Percentiles rank a stretch among this genome's conserved stretches.
Evolutionary conservation across 768 basidiomycete species (phyloP).

Genomic region (Favolaschia claudopus): DNA sequence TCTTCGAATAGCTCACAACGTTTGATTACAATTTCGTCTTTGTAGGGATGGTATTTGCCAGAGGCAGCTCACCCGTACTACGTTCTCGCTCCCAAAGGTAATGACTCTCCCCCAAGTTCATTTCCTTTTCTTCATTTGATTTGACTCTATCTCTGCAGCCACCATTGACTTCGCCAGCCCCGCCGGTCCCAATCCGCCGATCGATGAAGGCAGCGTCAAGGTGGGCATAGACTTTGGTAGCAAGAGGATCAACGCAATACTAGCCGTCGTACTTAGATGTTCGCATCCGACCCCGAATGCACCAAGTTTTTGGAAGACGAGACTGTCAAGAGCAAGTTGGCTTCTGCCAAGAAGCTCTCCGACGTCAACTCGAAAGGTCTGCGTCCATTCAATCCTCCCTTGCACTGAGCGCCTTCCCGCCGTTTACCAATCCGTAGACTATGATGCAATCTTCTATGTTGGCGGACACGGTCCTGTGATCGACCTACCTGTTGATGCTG

Average conservation of each 20-base stretch:
- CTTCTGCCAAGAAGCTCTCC: conserved; percentile 63
- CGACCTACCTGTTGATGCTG: conserved; percentile 67
- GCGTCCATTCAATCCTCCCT: too few relatives aligned
- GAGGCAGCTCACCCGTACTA: conserved; percentile 82
- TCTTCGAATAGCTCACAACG: not conserved
- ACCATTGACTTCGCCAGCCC: conserved; percentile 69
- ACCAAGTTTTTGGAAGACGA: conserved; percentile 67
- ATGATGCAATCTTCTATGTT: conserved; percentile 79
- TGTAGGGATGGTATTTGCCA: conserved; percentile 80
- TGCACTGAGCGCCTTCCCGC: too few relatives aligned
- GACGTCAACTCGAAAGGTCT: conserved; percentile 61
- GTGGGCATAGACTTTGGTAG: too few relatives aligned
- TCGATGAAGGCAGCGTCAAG: conserved; percentile 65
- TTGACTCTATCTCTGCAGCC: too few relatives aligned
- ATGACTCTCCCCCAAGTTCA: too few relatives aligned
- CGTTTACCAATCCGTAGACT: too few relatives aligned
- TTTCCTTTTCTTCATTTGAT: too few relatives aligned
- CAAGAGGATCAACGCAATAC: too few relatives aligned
- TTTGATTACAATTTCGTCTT: not conserved
- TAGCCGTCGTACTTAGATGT: conserved; percentile 44
- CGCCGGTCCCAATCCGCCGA: conserved; percentile 71
- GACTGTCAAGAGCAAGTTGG: conserved; percentile 58
- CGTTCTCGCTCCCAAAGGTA: conserved; percentile 54
- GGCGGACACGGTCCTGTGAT: conserved; percentile 84
- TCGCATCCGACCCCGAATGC: conserved; percentile 59